Conservation (phyloP, 2,329 filamentous ascomycete genomes). For the Beauveria medogensis region DNA sequence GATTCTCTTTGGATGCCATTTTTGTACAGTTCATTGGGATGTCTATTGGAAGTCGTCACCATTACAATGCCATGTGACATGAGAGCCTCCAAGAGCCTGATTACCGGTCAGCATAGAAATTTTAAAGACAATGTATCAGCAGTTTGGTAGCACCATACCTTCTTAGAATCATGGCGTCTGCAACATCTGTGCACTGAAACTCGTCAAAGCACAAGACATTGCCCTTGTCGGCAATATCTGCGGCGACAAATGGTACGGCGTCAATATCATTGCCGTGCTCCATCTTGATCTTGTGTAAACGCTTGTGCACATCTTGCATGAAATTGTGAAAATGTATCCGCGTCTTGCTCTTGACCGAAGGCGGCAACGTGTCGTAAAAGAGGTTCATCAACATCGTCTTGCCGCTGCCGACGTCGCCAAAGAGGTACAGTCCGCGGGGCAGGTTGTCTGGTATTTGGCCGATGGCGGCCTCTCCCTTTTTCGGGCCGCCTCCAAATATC, state of each 20-base stretch:
- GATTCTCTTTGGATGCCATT: slow-evolving; percentile 95
- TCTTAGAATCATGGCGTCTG: slow-evolving; percentile 95
- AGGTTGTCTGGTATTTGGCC: slow-evolving; percentile 60
- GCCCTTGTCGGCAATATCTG: slow-evolving; percentile 79
- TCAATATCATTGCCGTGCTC: slow-evolving; percentile 83
- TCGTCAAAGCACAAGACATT: slow-evolving; percentile 96
- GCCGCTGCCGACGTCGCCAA: slow-evolving; percentile 90
- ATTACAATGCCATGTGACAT: slow-evolving; percentile 97
- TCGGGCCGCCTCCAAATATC: slow-evolving; percentile 51
- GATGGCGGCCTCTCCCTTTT: slow-evolving; percentile 29
- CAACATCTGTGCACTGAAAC: slow-evolving; percentile 97
- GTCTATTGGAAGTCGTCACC: slow-evolving; percentile 93
- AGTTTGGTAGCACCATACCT: slow-evolving; percentile 36
- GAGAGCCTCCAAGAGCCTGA: slow-evolving; percentile 70
- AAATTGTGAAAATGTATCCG: slow-evolving; percentile 99
- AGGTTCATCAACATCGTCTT: slow-evolving; percentile 99
- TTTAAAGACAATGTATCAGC: background rate
- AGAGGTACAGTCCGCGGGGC: slow-evolving; percentile 87
- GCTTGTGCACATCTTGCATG: slow-evolving; percentile 95
- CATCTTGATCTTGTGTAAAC: slow-evolving; percentile 85
- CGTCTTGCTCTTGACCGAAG: slow-evolving; percentile 71
- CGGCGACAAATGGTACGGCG: slow-evolving; percentile 83
- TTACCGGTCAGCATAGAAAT: background rate
- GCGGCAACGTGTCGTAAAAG: slow-evolving; percentile 86
- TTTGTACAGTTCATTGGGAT: slow-evolving; percentile 93